These are phyloP conservation scores for Noccaea caerulescens DNA, from an alignment of 345 rosid species.

Conservation along the genomic window DNA sequence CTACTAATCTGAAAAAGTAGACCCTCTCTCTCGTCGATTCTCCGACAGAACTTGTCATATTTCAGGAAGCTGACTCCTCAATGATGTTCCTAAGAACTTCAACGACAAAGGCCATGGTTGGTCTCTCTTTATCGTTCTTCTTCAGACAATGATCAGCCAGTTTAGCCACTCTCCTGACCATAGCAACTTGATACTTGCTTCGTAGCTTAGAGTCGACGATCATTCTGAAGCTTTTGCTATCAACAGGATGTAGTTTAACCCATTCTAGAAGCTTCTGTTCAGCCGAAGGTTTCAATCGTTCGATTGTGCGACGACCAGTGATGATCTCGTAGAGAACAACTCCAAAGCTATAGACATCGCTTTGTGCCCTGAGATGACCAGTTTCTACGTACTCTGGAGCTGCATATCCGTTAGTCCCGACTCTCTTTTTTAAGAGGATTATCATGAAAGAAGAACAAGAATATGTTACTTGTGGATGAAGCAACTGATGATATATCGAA, in stretches of 20 bases:
- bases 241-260: constrained; percentile 79
- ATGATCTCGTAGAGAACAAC: constrained; percentile 94
- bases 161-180: constrained; percentile 60
- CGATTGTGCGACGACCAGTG: constrained; percentile 80
- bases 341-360: constrained; percentile 85
- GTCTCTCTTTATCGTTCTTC: constrained; percentile 75
- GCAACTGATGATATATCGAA: neutral
- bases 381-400: constrained; percentile 91
- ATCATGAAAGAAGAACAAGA: neutral
- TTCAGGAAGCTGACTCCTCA: constrained; percentile 49
- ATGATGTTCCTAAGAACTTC: constrained; percentile 60
- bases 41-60: constrained; percentile 14
- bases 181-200: constrained; percentile 50
- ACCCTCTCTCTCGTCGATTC: neutral
- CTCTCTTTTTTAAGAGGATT: constrained; percentile 49
- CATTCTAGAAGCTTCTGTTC: constrained; percentile 87
- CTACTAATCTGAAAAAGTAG: neutral
- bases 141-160: constrained; percentile 80
- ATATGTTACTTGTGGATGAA: constrained; percentile 28
- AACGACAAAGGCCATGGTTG: constrained; percentile 65
- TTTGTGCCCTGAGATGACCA: constrained; percentile 74
- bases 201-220: constrained; percentile 77
- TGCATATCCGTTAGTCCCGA: constrained; percentile 95
- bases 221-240: constrained; percentile 68
- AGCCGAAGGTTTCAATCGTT: constrained; percentile 59